Conservation (phyloP, 1,139 yeast genomes). For the Blastobotrys ciferrii region DNA sequence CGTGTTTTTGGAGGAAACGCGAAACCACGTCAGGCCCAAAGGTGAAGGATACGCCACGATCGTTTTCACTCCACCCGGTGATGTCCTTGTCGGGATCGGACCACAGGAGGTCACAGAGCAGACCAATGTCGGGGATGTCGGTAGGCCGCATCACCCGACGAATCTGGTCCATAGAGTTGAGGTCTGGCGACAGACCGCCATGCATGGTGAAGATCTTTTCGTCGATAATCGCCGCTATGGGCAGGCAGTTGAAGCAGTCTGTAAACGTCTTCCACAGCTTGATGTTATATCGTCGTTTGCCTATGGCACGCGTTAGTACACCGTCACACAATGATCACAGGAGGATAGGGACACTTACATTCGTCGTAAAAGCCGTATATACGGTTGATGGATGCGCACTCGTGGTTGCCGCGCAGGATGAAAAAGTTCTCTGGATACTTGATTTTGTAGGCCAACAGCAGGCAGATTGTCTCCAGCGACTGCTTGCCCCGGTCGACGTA, state of each 20-base stretch:
- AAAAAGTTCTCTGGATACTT: slow-evolving; percentile 97
- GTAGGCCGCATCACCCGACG: slow-evolving; percentile 99
- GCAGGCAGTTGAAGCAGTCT: slow-evolving; percentile 96
- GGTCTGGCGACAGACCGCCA: slow-evolving; percentile 96
- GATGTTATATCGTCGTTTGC: slow-evolving; percentile 88
- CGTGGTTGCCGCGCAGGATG: slow-evolving; percentile 42
- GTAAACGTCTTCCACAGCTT: slow-evolving; percentile 98
- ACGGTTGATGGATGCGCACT: slow-evolving; percentile 95
- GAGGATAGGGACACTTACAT: slow-evolving; percentile 47
- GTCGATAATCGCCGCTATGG: slow-evolving; percentile 96
- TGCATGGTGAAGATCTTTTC: slow-evolving; percentile 98
- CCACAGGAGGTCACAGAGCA: slow-evolving; percentile 94
- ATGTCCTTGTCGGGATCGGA: slow-evolving; percentile 97
- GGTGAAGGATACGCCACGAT: slow-evolving; percentile 95
- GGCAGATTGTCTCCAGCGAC: slow-evolving; percentile 89
- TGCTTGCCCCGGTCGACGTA: slow-evolving; percentile 98
- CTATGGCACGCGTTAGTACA: not conserved
- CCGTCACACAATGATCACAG: not conserved
- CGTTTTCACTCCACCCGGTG: slow-evolving; percentile 97
- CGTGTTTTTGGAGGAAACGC: slow-evolving; percentile 90
- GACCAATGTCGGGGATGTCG: slow-evolving; percentile 95
- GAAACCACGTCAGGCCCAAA: slow-evolving; percentile 98
- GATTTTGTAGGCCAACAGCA: slow-evolving; percentile 89
- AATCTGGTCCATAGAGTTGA: slow-evolving; percentile 96
- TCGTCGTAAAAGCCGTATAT: slow-evolving; percentile 97